Conservation (phyloP, 352 stramenopile species). For the Phytophthora hybrid region DNA sequence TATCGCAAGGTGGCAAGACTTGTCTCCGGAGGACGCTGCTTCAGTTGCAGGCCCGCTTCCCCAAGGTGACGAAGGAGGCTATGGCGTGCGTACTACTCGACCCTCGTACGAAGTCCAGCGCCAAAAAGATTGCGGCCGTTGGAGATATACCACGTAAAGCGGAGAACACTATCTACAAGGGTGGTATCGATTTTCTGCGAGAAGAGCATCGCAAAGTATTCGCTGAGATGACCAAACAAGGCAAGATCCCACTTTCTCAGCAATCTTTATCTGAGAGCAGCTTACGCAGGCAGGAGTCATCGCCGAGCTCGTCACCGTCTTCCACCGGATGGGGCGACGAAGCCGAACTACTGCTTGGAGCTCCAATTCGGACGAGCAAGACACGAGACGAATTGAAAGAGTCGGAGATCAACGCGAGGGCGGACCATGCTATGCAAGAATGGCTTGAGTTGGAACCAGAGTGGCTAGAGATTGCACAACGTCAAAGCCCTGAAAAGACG, state of each 20-base stretch:
- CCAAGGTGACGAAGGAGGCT: conserved; percentile 7
- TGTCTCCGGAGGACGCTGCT: background rate
- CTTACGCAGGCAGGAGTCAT: background rate
- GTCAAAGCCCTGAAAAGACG: background rate
- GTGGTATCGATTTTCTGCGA: background rate
- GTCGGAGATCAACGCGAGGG: conserved; percentile 12
- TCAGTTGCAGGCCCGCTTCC: conserved; percentile 14
- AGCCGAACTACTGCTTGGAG: conserved; percentile 7
- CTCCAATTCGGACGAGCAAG: conserved; percentile 6
- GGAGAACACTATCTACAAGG: background rate
- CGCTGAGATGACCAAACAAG: background rate
- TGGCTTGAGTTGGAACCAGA: conserved; percentile 3
- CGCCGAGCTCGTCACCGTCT: background rate
- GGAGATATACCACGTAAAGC: conserved; percentile 3
- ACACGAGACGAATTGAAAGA: conserved; percentile 9
- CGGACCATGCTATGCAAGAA: background rate
- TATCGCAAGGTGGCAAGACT: background rate
- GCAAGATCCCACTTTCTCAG: background rate
- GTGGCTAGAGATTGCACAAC: conserved; percentile 9
- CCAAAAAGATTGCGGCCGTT: conserved; percentile 3
- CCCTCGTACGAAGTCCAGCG: conserved; percentile 12
- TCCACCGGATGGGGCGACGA: conserved; percentile 14
- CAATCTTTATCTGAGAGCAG: background rate
- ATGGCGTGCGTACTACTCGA: conserved; percentile 13
- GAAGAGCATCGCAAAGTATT: background rate